Evolutionary conservation across 2,329 filamentous ascomycete genomes (phyloP).

Genomic region (Sclerotinia sclerotiorum): DNA sequence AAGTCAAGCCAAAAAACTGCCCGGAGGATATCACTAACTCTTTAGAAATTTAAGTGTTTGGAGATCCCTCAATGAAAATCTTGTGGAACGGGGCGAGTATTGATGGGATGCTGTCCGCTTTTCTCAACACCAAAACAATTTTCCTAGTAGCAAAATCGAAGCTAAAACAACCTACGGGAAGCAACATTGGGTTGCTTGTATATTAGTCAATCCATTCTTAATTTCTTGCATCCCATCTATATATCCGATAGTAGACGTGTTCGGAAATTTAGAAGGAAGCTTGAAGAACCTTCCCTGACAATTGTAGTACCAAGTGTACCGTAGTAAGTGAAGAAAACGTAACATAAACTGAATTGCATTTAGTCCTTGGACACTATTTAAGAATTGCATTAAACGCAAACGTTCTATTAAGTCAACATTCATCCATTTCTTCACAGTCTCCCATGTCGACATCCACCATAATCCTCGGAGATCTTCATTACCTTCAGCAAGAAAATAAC

Average conservation of each 20-base stretch:
- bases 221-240: background rate
- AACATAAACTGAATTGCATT: background rate
- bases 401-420: background rate
- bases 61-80: too few species aligned
- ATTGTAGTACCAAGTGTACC: background rate
- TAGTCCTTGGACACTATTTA: fast-evolving
- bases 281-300: background rate
- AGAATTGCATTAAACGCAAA: background rate
- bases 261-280: background rate
- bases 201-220: too few species aligned
- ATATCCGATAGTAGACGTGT: background rate
- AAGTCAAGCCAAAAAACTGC: too few species aligned
- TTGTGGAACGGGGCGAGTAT: too few species aligned
- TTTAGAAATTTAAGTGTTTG: too few species aligned
- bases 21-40: too few species aligned
- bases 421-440: background rate
- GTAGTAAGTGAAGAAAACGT: background rate
- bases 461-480: background rate
- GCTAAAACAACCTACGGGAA: background rate
- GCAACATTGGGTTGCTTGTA: too few species aligned
- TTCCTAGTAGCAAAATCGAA: background rate
- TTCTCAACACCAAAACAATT: background rate
- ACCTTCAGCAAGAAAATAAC: background rate
- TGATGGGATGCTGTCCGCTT: too few species aligned
- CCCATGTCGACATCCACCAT: too few species aligned